Evolutionary conservation across 2,329 filamentous ascomycete genomes (phyloP).

Genomic region (Colletotrichum musae): DNA sequence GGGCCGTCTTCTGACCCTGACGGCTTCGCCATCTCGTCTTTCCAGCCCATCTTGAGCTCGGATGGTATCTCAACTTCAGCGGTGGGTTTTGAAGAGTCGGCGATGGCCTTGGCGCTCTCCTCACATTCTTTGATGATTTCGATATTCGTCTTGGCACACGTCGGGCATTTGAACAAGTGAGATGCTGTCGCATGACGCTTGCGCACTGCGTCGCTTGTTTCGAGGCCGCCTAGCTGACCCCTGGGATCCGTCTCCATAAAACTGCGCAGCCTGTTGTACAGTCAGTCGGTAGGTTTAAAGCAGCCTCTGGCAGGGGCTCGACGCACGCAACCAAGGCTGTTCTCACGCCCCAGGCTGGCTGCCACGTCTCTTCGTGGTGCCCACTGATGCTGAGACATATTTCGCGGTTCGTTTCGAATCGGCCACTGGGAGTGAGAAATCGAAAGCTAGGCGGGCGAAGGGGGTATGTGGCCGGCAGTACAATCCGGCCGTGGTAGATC

Average conservation of each 20-base stretch:
- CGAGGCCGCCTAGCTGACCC: constrained; percentile 92
- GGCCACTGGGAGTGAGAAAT: constrained; percentile 90
- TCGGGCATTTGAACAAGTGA: constrained; percentile 75
- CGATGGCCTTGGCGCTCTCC: constrained; percentile 63
- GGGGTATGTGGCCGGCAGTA: constrained; percentile 90
- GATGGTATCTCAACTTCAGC: constrained; percentile 66
- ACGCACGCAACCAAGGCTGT: constrained; percentile 82
- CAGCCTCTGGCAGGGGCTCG: too few species aligned
- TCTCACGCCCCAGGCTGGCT: constrained; percentile 96
- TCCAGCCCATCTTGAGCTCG: constrained; percentile 77
- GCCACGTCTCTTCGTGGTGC: constrained; percentile 98
- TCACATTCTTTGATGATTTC: constrained; percentile 82
- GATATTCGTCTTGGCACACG: constrained; percentile 79
- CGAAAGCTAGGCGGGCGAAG: constrained; percentile 95
- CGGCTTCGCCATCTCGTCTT: constrained; percentile 75
- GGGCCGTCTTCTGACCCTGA: constrained; percentile 14
- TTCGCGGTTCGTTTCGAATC: constrained; percentile 96
- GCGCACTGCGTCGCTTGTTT: constrained; percentile 78
- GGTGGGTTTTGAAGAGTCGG: constrained; percentile 45
- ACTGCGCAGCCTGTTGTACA: constrained; percentile 71
- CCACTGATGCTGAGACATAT: constrained; percentile 95
- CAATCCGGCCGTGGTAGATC: constrained; percentile 95
- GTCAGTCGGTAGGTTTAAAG: constrained; percentile 1
- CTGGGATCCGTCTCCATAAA: constrained; percentile 95
- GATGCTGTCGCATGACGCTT: constrained; percentile 79